phyloP scores from a whole-genome alignment of 2,329 filamentous ascomycete species.

The Xylaria sp. region DNA sequence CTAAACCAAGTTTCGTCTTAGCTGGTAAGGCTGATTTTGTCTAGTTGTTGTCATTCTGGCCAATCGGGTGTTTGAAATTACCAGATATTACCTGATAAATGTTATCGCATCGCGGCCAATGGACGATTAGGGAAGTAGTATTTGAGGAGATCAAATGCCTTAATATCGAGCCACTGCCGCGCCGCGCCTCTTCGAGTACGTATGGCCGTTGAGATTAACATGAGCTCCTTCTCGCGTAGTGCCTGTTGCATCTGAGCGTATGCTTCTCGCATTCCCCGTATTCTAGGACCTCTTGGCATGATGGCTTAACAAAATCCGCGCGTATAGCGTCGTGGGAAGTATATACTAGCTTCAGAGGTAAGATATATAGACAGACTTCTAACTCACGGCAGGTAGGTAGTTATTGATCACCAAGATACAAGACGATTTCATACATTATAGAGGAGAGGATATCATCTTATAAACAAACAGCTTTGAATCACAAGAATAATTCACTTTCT shows the following conservation, averaged over 20 bases:
- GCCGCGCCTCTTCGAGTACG: slow-evolving; percentile 4
- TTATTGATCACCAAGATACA: background rate
- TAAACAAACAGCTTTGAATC: background rate
- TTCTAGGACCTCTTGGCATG: slow-evolving; percentile 18
- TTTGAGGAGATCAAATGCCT: background rate
- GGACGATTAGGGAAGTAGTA: background rate
- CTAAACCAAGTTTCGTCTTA: slow-evolving; percentile 18
- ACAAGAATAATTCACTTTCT: background rate
- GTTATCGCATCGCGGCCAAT: background rate
- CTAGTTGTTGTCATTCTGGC: slow-evolving; percentile 1
- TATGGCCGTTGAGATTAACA: background rate
- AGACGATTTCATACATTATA: background rate
- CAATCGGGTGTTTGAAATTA: slow-evolving; percentile 6
- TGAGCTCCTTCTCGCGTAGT: background rate
- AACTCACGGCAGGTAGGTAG: slow-evolving; percentile 6
- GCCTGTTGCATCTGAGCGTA: slow-evolving; percentile 1
- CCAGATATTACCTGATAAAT: slow-evolving; percentile 1
- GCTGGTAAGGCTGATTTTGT: slow-evolving; percentile 32
- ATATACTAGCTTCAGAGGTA: background rate
- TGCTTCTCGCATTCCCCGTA: slow-evolving; percentile 33
- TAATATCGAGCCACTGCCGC: slow-evolving; percentile 17
- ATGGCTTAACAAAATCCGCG: slow-evolving; percentile 4
- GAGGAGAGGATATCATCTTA: background rate
- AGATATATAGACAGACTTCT: slow-evolving; percentile 22
- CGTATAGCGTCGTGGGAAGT: slow-evolving; percentile 9